Evolutionary conservation across 768 basidiomycete genomes (phyloP).

Genomic region (Pisolithus orientalis): DNA sequence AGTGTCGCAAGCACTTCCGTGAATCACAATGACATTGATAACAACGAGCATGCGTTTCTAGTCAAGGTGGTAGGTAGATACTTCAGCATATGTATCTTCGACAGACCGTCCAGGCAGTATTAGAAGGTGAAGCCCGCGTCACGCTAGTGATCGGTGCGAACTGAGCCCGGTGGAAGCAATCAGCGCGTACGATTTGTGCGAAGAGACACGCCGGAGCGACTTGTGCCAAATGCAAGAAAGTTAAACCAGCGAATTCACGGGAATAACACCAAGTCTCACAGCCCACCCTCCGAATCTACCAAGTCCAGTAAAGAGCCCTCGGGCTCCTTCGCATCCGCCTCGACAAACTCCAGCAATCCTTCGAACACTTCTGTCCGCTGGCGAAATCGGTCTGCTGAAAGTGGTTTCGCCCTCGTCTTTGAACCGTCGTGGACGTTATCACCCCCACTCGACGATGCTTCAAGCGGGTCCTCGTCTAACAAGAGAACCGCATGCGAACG

Average conservation of each 20-base stretch:
- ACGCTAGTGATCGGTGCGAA: too few relatives aligned
- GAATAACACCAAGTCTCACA: slow-evolving; percentile 8
- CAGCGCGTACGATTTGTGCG: not conserved
- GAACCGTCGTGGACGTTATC: not conserved
- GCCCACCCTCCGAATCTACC: slow-evolving; percentile 36
- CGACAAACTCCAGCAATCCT: slow-evolving; percentile 54
- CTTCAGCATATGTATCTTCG: too few relatives aligned
- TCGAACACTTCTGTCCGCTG: slow-evolving; percentile 72
- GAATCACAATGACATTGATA: too few relatives aligned
- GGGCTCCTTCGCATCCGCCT: slow-evolving; percentile 62
- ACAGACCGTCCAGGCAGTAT: too few relatives aligned
- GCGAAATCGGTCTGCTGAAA: slow-evolving; percentile 46
- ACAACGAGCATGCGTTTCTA: too few relatives aligned
- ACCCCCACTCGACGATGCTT: slow-evolving; percentile 21
- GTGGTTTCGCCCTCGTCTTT: slow-evolving; percentile 12
- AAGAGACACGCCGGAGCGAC: not conserved
- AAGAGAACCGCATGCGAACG: slow-evolving; percentile 16
- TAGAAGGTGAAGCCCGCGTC: too few relatives aligned
- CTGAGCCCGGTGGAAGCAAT: too few relatives aligned
- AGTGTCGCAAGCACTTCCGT: too few relatives aligned
- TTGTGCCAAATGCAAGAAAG: not conserved
- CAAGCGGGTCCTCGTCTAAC: slow-evolving; percentile 26
- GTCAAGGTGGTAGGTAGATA: too few relatives aligned
- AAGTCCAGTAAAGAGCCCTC: slow-evolving; percentile 55
- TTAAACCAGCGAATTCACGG: not conserved